Conservation (phyloP, 139 green algal genomes). For the Volvox reticuliferus region DNA sequence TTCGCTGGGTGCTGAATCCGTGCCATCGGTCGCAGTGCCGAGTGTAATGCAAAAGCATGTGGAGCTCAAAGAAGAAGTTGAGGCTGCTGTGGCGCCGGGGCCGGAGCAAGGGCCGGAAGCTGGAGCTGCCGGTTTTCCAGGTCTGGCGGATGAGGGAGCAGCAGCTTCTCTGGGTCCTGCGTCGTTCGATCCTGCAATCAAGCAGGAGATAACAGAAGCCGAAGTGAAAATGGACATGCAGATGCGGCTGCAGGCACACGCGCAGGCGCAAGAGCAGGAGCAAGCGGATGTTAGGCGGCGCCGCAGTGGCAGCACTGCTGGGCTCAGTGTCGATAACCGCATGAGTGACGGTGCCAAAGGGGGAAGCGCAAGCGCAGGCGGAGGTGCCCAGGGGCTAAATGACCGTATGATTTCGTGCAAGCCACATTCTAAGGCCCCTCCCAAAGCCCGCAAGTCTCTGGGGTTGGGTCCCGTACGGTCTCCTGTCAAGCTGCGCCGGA, state of each 20-base stretch:
- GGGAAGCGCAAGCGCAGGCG: background rate
- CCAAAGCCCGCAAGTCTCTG: background rate
- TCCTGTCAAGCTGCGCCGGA: constrained; percentile 5
- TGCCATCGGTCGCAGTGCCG: no score
- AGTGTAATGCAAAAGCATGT: no score
- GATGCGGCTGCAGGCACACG: no score
- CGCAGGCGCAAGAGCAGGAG: background rate
- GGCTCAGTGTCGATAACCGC: background rate
- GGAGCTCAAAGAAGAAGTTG: no score
- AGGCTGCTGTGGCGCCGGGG: background rate
- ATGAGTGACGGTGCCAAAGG: no score
- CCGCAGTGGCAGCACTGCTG: background rate
- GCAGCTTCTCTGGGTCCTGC: no score
- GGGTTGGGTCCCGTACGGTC: background rate
- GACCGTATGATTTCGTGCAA: background rate
- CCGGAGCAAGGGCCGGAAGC: background rate
- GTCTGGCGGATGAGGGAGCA: background rate
- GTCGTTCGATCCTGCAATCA: no score
- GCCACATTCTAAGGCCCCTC: background rate
- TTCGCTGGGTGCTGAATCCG: no score
- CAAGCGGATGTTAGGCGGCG: background rate
- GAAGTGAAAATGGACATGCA: background rate
- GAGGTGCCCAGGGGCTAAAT: background rate
- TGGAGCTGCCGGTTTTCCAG: background rate
- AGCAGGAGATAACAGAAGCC: background rate